Evolutionary conservation across 345 rosid genomes (phyloP), one percentile per base, ranked within the genome.

Genomic region (Acer negundo): DNA sequence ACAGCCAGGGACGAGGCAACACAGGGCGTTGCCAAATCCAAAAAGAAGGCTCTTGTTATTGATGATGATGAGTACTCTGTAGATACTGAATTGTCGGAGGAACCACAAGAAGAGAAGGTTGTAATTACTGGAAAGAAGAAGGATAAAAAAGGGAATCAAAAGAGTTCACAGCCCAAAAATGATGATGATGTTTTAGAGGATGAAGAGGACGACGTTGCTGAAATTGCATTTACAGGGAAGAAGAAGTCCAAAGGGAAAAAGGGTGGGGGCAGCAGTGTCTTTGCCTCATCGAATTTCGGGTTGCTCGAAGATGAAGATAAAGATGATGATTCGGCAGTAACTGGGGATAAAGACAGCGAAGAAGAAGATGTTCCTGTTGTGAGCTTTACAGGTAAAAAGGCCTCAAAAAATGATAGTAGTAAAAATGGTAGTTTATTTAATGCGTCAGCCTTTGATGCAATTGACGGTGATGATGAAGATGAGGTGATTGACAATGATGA

Each of bases 61-160:
- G 98, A 94, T 72, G 98, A 92, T 75, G 97, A 92, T 68, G 98
- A 94, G 84, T 94, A 94, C 64, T 85, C 93, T 0, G 64, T 92
- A 40, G 94, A 86, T 17, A 87, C 91, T 0, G 92, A 85, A 62
- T 51, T 90, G 53, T 80, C 90, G 1, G 92, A 89, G 85, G 96
- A 91, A 62, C 72, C 84, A 4, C 85, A 67, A 16, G 85, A 85
- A 31, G 92, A 89, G 56, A 78, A 72, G 68, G 82, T 74, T 64
- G 82, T 77, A 5, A 79, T 76, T 40, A 68, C 87, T 16, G 91
- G 90, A 13, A 89, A 90, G 80, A 87, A 92, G 86, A 94, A 92
- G 79, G 89, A 88, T 69, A 88, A 89, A 73, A 92, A 90, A 78
- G 95, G 91, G 31, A 82, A 75, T 49, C 67, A 71, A 17, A 90